phyloP scores from a whole-genome alignment of 148 eudicot genomes.

The Chenopodium album region DNA sequence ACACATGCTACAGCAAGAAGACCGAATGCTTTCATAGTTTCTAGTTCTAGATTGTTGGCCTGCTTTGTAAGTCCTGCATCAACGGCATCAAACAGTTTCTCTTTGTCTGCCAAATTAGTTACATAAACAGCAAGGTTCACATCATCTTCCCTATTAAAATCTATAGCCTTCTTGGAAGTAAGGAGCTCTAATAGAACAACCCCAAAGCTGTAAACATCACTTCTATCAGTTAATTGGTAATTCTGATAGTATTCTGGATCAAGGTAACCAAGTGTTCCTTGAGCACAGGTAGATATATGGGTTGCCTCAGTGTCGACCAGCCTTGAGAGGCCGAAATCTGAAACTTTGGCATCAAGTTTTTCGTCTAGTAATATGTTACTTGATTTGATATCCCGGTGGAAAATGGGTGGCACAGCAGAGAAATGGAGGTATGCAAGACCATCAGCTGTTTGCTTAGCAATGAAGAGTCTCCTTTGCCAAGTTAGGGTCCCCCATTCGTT shows the following conservation, averaged over 20 bases:
- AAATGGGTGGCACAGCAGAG: constrained; percentile 57
- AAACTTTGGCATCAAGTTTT: constrained; percentile 57
- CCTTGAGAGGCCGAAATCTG: constrained; percentile 65
- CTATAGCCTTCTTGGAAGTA: constrained; percentile 52
- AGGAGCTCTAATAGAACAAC: constrained; percentile 55
- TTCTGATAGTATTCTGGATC: constrained; percentile 63
- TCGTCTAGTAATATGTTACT: constrained; percentile 59
- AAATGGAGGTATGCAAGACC: constrained; percentile 61
- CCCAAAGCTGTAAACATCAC: constrained; percentile 69
- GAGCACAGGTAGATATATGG: constrained; percentile 53
- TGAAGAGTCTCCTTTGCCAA: constrained; percentile 44
- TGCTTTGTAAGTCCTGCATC: constrained; percentile 40
- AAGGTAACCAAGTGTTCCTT: constrained; percentile 61
- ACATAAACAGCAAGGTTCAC: constrained; percentile 54
- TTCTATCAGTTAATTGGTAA: constrained; percentile 49
- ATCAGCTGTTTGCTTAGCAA: constrained; percentile 53
- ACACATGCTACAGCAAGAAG: constrained; percentile 50
- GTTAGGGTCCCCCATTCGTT: constrained; percentile 33
- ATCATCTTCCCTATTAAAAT: constrained; percentile 53
- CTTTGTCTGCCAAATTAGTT: constrained; percentile 36
- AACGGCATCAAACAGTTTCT: constrained; percentile 43
- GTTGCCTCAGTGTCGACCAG: constrained; percentile 43
- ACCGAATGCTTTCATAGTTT: constrained; percentile 55
- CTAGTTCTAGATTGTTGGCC: constrained; percentile 45
- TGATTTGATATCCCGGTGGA: constrained; percentile 57